Evolutionary conservation across 2,329 filamentous ascomycete species (phyloP).

Genomic region (Aureobasidium leucospermi): DNA sequence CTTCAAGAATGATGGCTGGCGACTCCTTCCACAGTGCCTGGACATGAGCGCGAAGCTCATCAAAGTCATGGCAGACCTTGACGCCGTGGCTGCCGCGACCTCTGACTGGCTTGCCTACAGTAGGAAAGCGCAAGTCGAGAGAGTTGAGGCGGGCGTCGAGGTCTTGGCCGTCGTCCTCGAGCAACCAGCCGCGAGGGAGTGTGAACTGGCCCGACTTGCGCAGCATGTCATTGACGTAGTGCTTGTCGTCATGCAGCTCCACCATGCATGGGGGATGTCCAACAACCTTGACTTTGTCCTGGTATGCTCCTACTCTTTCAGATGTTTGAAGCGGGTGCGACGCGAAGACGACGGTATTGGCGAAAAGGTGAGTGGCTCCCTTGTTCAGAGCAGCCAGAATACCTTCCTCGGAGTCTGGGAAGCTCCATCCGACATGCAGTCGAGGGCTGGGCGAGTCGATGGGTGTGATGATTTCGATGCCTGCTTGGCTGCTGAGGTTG

Average conservation of each 20-base stretch:
- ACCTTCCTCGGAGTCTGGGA: conserved; percentile 38
- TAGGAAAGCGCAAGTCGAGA: conserved; percentile 28
- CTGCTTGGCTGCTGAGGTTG: conserved; percentile 26
- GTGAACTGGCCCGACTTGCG: conserved; percentile 32
- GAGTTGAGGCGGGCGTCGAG: conserved; percentile 17
- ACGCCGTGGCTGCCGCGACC: conserved; percentile 46
- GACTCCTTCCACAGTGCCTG: conserved; percentile 30
- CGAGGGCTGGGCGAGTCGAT: conserved; percentile 24
- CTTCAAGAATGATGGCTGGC: conserved; percentile 38
- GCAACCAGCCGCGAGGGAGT: conserved; percentile 26
- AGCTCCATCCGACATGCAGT: conserved; percentile 31
- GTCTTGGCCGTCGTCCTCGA: conserved; percentile 6
- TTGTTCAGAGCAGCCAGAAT: conserved; percentile 37
- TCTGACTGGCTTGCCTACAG: conserved; percentile 43
- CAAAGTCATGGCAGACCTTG: conserved; percentile 34
- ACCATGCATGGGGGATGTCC: conserved; percentile 43
- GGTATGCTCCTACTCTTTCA: conserved; percentile 23
- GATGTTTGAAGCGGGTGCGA: conserved; percentile 43
- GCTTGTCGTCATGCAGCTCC: conserved; percentile 46
- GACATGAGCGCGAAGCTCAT: conserved; percentile 31
- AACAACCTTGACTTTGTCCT: conserved; percentile 32
- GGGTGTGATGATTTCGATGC: conserved; percentile 30
- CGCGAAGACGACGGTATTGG: conserved; percentile 45
- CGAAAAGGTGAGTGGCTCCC: conserved; percentile 40
- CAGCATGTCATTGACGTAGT: conserved; percentile 40